These are phyloP conservation scores for Scenedesmus sp. DNA, from an alignment of 163 green algal species.

Conservation along the genomic window DNA sequence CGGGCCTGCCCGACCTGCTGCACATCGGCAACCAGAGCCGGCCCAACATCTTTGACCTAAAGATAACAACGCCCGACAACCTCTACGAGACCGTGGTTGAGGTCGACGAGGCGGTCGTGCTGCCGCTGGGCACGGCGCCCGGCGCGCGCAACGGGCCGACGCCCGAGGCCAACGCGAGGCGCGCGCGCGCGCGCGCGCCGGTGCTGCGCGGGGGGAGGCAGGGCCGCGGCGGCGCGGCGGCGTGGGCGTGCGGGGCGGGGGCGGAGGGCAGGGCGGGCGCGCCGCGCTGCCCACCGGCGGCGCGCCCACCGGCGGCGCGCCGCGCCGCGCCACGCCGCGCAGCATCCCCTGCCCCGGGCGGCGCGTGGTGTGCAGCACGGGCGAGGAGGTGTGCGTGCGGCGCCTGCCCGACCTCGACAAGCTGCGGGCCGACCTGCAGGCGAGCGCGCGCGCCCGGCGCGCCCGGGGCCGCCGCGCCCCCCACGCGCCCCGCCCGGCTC, in stretches of 20 bases:
- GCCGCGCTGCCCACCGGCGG: too few species aligned
- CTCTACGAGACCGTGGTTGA: slow-evolving; percentile 89
- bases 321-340: too few species aligned
- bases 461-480: too few species aligned
- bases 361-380: slow-evolving; percentile 60
- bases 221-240: too few species aligned
- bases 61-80: slow-evolving; percentile 72
- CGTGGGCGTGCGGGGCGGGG: too few species aligned
- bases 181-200: neutral
- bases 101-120: slow-evolving; percentile 85
- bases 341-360: slow-evolving; percentile 10
- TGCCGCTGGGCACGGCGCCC: slow-evolving; percentile 67
- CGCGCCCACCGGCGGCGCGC: too few species aligned
- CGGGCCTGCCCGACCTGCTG: slow-evolving; percentile 94
- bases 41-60: slow-evolving; percentile 97
- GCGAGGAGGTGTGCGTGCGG: slow-evolving; percentile 78
- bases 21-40: slow-evolving; percentile 96
- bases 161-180: slow-evolving; percentile 48
- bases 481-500: too few species aligned
- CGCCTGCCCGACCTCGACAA: slow-evolving; percentile 62
- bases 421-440: slow-evolving; percentile 65
- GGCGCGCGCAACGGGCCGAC: slow-evolving; percentile 54
- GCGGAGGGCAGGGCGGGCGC: too few species aligned
- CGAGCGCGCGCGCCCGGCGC: too few species aligned
- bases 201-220: too few species aligned